Percentiles rank a stretch among this genome's conserved stretches.
Evolutionary conservation across 1,284 basidiomycete species (phyloP).

Genomic region (Apiotrichum porosum): DNA sequence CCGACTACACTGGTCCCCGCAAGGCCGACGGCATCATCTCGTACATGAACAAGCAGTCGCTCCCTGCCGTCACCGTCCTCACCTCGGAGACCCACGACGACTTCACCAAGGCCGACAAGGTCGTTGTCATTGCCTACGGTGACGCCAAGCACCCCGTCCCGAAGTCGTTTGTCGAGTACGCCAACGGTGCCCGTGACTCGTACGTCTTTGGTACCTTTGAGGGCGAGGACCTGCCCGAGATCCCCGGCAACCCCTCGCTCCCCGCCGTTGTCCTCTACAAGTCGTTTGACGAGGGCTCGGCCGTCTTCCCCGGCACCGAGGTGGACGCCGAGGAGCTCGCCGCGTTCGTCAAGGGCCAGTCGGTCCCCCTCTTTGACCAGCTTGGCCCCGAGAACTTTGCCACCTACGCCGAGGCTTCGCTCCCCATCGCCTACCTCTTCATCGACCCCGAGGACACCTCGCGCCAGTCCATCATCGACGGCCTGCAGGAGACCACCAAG

Average conservation of each 20-base stretch:
- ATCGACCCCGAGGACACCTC: constrained; percentile 64
- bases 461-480: constrained; percentile 63
- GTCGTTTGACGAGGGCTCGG: constrained; percentile 80
- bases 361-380: constrained; percentile 86
- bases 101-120: constrained; percentile 83
- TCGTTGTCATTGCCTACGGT: constrained; percentile 85
- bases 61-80: constrained; percentile 87
- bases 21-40: constrained; percentile 94
- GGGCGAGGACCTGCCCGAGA: constrained; percentile 63
- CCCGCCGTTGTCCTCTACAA: constrained; percentile 92
- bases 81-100: constrained; percentile 71
- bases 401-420: constrained; percentile 70
- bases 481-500: constrained; percentile 69
- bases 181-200: constrained; percentile 82
- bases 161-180: constrained; percentile 68
- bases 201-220: constrained; percentile 86
- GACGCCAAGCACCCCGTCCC: constrained; percentile 63
- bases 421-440: constrained; percentile 94
- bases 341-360: constrained; percentile 75
- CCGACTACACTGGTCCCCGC: constrained; percentile 80
- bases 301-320: constrained; percentile 60
- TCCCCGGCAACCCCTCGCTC: constrained; percentile 63
- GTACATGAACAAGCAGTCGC: constrained; percentile 98
- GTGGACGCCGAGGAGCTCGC: constrained; percentile 61
- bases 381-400: constrained; percentile 93